Conservation (phyloP, 2,329 filamentous ascomycete genomes). For the Colletotrichum plurivorum region DNA sequence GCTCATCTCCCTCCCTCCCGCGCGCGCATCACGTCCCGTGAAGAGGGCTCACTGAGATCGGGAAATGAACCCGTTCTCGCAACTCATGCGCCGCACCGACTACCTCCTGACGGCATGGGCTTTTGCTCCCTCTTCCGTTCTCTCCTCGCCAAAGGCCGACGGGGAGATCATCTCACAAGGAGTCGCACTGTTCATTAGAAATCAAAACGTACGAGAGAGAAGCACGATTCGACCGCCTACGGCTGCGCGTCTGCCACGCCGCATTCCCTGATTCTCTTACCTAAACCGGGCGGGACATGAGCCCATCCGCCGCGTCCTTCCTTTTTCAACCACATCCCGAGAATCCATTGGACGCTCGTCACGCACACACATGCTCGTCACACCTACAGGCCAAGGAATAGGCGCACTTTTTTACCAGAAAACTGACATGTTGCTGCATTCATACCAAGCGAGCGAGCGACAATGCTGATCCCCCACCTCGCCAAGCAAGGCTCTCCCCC, state of each 20-base stretch:
- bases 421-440: constrained; percentile 36
- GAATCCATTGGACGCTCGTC: constrained; percentile 22
- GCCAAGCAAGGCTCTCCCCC: constrained; percentile 31
- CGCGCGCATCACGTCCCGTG: too few species aligned
- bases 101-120: too few species aligned
- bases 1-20: background rate
- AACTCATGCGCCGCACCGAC: too few species aligned
- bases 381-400: background rate
- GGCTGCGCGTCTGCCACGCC: background rate
- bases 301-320: constrained; percentile 17
- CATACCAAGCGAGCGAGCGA: constrained; percentile 33
- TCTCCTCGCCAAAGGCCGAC: too few species aligned
- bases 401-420: constrained; percentile 14
- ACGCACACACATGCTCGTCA: background rate
- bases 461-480: constrained; percentile 34
- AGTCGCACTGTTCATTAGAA: too few species aligned
- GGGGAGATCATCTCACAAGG: too few species aligned
- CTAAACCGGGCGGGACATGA: background rate
- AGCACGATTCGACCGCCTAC: too few species aligned
- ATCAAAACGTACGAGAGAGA: too few species aligned
- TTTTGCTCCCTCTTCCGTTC: too few species aligned
- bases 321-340: constrained; percentile 19
- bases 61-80: too few species aligned
- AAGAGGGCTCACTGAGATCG: too few species aligned
- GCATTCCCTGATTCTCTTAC: background rate